These are phyloP conservation scores for Coemansia sp. DNA, from an alignment of 192 early-diverging fungal species.

Conservation along the genomic window DNA sequence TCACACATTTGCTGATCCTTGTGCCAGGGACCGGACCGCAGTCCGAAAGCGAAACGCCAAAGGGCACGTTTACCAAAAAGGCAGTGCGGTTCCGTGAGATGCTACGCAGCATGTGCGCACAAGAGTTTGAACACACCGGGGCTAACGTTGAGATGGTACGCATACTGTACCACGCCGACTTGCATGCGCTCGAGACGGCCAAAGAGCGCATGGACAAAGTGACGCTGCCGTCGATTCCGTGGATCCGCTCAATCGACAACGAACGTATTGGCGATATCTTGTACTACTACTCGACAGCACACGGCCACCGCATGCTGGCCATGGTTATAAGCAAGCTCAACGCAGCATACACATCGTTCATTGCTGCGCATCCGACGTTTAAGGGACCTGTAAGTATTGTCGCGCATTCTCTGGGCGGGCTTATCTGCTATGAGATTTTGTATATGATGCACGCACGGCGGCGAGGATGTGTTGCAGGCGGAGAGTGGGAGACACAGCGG, in stretches of 20 bases:
- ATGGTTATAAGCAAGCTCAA: constrained; percentile 61
- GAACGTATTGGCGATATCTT: constrained; percentile 51
- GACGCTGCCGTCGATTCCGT: constrained; percentile 53
- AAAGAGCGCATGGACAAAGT: constrained; percentile 43
- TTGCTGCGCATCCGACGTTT: constrained; percentile 60
- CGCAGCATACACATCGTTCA: constrained; percentile 57
- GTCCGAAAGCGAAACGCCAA: constrained; percentile 39
- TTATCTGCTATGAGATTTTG: constrained; percentile 70
- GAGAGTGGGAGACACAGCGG: constrained; percentile 16
- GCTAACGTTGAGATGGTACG: constrained; percentile 37
- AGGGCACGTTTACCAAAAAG: constrained; percentile 40
- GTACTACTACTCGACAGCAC: constrained; percentile 48
- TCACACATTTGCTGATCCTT: constrained; percentile 45
- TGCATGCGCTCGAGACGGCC: constrained; percentile 34
- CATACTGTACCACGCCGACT: constrained; percentile 38
- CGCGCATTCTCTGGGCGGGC: constrained; percentile 69
- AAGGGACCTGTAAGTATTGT: constrained; percentile 61
- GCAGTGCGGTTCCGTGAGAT: constrained; percentile 29
- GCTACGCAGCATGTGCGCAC: constrained; percentile 17
- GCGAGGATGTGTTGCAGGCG: constrained; percentile 3
- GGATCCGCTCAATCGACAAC: constrained; percentile 53
- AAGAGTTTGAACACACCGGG: constrained; percentile 23
- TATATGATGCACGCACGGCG: constrained; percentile 24
- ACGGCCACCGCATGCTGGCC: constrained; percentile 55
- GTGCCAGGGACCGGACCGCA: constrained; percentile 55